Conservation (phyloP, 768 basidiomycete species). For the Pulveroboletus frians region DNA sequence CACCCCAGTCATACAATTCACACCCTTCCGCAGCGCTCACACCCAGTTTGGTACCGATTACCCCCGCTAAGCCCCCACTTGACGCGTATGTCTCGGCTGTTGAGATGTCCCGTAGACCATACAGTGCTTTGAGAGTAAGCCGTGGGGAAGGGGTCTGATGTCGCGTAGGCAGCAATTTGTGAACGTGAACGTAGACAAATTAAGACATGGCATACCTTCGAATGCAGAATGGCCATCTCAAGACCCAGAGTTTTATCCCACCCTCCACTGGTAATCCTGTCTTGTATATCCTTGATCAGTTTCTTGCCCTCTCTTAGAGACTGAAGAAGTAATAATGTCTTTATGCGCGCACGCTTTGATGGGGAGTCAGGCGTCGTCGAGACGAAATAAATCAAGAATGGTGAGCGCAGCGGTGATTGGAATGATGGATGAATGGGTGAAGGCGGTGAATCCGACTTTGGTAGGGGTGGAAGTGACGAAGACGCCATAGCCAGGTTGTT, state of each 20-base stretch:
- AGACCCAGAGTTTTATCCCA: conserved; percentile 53
- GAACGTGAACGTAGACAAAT: background rate
- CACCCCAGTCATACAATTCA: conserved; percentile 37
- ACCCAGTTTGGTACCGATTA: conserved; percentile 55
- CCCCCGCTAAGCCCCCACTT: conserved; percentile 55
- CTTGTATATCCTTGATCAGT: conserved; percentile 17
- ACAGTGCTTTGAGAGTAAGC: conserved; percentile 59
- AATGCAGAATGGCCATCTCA: conserved; percentile 76
- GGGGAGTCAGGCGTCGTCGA: conserved; percentile 79
- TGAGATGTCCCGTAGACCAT: conserved; percentile 62
- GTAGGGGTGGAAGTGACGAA: conserved; percentile 7
- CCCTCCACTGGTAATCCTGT: conserved; percentile 11
- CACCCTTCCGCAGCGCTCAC: conserved; percentile 51
- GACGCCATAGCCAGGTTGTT: background rate
- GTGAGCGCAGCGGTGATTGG: conserved; percentile 10
- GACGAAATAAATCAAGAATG: conserved; percentile 62
- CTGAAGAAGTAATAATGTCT: conserved; percentile 74
- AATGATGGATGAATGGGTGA: background rate
- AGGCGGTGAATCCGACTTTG: conserved; percentile 5
- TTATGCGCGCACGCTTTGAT: conserved; percentile 68
- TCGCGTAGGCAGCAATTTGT: background rate
- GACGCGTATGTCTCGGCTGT: conserved; percentile 87
- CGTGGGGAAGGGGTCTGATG: conserved; percentile 6
- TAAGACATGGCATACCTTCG: conserved; percentile 48
- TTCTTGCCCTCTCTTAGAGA: conserved; percentile 17